Percentiles rank a stretch among this genome's conserved stretches.
Conservation (phyloP, 2,329 filamentous ascomycete species). For the Gaeumannomyces sp. region DNA sequence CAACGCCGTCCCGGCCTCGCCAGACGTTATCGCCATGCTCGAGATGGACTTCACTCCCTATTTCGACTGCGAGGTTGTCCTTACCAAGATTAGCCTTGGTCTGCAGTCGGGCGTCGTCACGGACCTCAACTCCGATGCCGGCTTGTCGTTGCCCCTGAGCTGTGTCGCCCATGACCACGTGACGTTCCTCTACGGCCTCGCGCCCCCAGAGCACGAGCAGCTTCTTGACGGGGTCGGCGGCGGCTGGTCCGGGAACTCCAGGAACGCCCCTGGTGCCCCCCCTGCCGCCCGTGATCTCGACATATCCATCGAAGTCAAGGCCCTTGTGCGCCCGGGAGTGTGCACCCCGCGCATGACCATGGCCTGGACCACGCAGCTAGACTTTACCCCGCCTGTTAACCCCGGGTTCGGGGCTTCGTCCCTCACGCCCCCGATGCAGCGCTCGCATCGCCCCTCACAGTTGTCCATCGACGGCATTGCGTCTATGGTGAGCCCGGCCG, state of each 20-base stretch:
- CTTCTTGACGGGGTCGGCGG: conserved; percentile 26
- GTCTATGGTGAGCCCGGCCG: conserved; percentile 51
- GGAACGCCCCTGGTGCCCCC: conserved; percentile 20
- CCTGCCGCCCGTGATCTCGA: conserved; percentile 39
- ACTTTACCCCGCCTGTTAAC: conserved; percentile 62
- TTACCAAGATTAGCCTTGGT: conserved; percentile 52
- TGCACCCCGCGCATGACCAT: conserved; percentile 59
- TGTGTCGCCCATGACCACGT: conserved; percentile 69
- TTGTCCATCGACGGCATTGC: conserved; percentile 54
- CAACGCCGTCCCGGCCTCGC: conserved; percentile 48
- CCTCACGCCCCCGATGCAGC: conserved; percentile 52
- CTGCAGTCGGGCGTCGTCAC: conserved; percentile 54
- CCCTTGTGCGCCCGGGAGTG: conserved; percentile 45
- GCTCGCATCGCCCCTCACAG: conserved; percentile 56
- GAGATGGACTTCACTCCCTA: conserved; percentile 70
- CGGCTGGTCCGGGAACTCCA: not conserved
- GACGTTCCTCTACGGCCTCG: conserved; percentile 65
- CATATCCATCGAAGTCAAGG: conserved; percentile 55
- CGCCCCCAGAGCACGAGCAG: conserved; percentile 41
- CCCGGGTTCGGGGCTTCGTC: conserved; percentile 50
- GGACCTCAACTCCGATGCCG: conserved; percentile 46
- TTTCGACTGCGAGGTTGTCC: conserved; percentile 58
- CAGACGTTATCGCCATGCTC: conserved; percentile 61
- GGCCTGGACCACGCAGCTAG: conserved; percentile 62
- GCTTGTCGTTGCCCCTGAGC: conserved; percentile 48